Evolutionary conservation across 2,329 filamentous ascomycete species (phyloP).

Genomic region (Purpureocillium lavendulum): DNA sequence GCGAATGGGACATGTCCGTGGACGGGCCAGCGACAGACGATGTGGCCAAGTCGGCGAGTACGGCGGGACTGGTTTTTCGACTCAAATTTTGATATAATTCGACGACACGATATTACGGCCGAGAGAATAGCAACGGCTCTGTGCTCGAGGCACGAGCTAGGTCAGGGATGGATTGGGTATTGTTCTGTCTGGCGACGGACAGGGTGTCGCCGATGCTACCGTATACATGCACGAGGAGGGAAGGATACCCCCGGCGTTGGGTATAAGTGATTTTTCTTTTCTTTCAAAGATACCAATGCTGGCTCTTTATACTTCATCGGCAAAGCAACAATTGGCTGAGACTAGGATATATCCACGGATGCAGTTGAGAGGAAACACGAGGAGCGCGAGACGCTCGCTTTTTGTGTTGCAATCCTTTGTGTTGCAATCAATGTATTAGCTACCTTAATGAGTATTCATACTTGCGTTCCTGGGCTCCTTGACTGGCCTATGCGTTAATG

Average conservation of each 20-base stretch:
- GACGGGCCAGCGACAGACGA: constrained; percentile 32
- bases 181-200: not conserved
- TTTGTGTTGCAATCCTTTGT: no score
- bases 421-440: not conserved
- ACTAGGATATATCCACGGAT: not conserved
- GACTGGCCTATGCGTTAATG: no score
- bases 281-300: constrained; percentile 1
- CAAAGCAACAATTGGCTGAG: not conserved
- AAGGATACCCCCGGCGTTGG: constrained; percentile 2
- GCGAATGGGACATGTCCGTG: constrained; percentile 55
- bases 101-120: not conserved
- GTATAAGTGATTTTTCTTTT: not conserved
- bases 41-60: not conserved
- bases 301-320: not conserved
- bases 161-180: not conserved
- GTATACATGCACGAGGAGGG: not conserved
- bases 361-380: no score
- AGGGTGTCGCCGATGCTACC: not conserved
- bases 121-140: not conserved
- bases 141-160: not conserved
- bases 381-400: not conserved
- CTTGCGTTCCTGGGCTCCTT: no score
- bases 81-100: constrained; percentile 1
- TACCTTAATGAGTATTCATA: no score
- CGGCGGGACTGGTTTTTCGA: constrained; percentile 1